phyloP scores from a whole-genome alignment of 2,329 filamentous ascomycete genomes.

The Tolypocladium guangdongense region DNA sequence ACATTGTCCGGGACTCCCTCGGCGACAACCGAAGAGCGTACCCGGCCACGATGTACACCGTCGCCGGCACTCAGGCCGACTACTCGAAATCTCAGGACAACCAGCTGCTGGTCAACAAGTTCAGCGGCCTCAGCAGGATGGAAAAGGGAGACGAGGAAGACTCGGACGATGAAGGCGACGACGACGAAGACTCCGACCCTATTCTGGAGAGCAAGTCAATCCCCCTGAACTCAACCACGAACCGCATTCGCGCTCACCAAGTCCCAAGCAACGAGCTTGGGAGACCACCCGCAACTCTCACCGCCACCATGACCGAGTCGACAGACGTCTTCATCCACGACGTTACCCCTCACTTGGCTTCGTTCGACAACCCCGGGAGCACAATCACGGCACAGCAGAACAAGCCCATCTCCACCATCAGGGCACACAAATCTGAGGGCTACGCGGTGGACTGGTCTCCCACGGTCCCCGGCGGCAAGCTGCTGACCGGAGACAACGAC shows the following conservation, averaged over 20 bases:
- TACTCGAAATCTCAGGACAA: conserved; percentile 68
- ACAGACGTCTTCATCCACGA: conserved; percentile 87
- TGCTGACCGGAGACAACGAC: conserved; percentile 84
- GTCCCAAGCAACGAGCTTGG: conserved; percentile 60
- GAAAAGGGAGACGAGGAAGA: conserved; percentile 58
- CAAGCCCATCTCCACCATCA: conserved; percentile 77
- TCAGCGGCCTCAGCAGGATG: conserved; percentile 84
- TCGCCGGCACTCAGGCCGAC: conserved; percentile 89
- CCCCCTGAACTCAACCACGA: conserved; percentile 76
- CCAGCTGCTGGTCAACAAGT: conserved; percentile 89
- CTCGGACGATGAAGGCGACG: conserved; percentile 58
- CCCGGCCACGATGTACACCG: conserved; percentile 89
- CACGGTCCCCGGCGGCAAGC: conserved; percentile 61
- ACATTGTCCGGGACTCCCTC: conserved; percentile 75
- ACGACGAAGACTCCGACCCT: conserved; percentile 71
- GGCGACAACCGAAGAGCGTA: conserved; percentile 88
- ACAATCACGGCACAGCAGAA: conserved; percentile 72
- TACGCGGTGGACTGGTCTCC: conserved; percentile 98
- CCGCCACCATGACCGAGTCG: conserved; percentile 87
- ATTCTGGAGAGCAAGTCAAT: conserved; percentile 91
- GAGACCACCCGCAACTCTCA: conserved; percentile 67
- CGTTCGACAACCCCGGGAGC: conserved; percentile 83
- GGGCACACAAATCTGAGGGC: conserved; percentile 86
- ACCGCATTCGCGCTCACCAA: conserved; percentile 84
- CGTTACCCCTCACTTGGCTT: conserved; percentile 75